phyloP scores from a whole-genome alignment of 768 basidiomycete genomes.

The Kwoniella pini region DNA sequence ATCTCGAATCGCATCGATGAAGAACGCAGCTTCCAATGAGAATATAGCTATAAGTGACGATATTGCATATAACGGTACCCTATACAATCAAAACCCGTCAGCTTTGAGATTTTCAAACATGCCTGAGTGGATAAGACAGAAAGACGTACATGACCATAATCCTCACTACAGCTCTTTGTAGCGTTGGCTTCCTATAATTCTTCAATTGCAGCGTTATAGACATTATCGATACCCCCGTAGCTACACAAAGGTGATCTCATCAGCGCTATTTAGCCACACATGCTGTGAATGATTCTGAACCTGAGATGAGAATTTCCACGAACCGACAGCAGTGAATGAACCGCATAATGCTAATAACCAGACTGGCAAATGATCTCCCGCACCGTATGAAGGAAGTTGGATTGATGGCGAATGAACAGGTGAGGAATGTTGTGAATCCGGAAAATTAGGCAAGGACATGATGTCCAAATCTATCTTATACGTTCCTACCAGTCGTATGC shows the following conservation, averaged over 20 bases:
- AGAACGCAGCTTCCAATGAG: conserved; percentile 91
- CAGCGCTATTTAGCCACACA: too few relatives aligned
- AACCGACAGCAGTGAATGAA: conserved; percentile 50
- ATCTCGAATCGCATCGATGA: conserved; percentile 91
- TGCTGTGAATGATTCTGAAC: background rate
- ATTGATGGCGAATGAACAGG: conserved; percentile 24
- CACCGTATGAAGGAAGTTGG: conserved; percentile 31
- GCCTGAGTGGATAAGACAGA: background rate
- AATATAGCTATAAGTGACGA: conserved; percentile 89
- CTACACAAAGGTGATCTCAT: conserved; percentile 12
- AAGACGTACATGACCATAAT: conserved; percentile 87
- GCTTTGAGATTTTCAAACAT: too few relatives aligned
- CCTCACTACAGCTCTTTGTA: conserved; percentile 79
- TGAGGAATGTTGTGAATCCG: conserved; percentile 1
- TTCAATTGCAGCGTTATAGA: conserved; percentile 54
- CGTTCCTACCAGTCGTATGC: too few relatives aligned
- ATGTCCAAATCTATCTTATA: too few relatives aligned
- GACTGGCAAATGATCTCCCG: conserved; percentile 47
- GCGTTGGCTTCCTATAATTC: conserved; percentile 50
- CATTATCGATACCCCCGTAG: conserved; percentile 52
- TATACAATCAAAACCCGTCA: background rate
- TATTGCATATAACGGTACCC: conserved; percentile 79
- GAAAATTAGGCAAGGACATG: conserved; percentile 47
- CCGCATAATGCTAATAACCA: conserved; percentile 52
- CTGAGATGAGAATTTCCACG: conserved; percentile 7